Evolutionary conservation across 352 stramenopile species (phyloP), one percentile per base, ranked within the genome.

Genomic region (Globisporangium ultimum): DNA sequence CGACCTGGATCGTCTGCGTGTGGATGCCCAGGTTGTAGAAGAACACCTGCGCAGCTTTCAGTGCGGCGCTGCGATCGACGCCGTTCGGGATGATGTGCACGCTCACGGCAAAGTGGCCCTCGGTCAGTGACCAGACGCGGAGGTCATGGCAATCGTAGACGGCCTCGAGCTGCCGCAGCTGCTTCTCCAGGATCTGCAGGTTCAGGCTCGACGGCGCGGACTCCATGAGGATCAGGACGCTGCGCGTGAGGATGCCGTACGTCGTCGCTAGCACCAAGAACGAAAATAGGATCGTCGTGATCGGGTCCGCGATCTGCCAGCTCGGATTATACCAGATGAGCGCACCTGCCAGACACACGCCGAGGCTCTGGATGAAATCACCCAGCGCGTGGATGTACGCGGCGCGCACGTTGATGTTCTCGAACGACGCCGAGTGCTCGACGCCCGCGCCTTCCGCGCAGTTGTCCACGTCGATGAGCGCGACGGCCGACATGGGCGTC

Each of bases 341-440:
- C 17, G 91, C 74, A 13, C 96, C 97, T 6, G 96, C 97, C 46
- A 99, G 70, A 53, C 98, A 93, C 8, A 99, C 97, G n/a, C 95
- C 94, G 14, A 98, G 68, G 58, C 86, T 98, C 78, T 99, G 97
- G 36, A 98, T 76, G 50, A 99, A 92, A 74, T 99, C 97, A 4
- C 93, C 96, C 10, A 99, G 72, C 2, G 97, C 97, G 72, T 99
- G 97, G 58, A 99, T 89, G 72, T 98, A 98, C 5, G 97, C 97
- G 18, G 97, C 96, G n/a, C 90, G 80, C n/a, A 99, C 81, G 61
- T 98, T 98, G 46, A 98, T 88, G 67, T 98, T 98, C 57, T 90
- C 74, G 59, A 86, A 83, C 41, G 72, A 69, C 2, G 76, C 71
- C 41, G 72, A 70, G 51, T 78, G 63, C 48, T 61, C 61, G 13